Base-by-base conservation (phyloP, 1,139 yeast genomes). In the Scheffersomyces parashehatae region DNA sequence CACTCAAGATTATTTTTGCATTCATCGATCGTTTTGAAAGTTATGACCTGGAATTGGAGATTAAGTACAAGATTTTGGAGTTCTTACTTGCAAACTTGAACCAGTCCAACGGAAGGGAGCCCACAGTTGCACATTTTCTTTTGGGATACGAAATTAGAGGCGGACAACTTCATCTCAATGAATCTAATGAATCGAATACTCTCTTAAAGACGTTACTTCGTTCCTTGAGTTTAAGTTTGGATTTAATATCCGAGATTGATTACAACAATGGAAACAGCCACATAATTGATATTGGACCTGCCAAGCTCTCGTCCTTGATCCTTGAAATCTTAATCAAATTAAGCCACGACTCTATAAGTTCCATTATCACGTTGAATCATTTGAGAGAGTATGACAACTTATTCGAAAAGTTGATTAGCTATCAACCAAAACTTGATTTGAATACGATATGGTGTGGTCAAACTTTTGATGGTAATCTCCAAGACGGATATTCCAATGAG, bases 1-100 rank as follows among this genome's bases (percentile, higher is more conserved):
- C 83, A 0, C 63, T 68, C 4, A 77, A 90, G 48, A 86, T 93
- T 37, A 81, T 86, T 50, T 81, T 78, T 53, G 83, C 90, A 0
- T 82, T 90, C 48, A 82, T 88, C 38, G 79, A 80, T 40, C 96
- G 88, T 56, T 66, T 91, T 36, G 85, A 81, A 70, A 42, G 69
- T 66, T 38, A 66, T 13, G 55, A 59, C 16, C 46, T 62, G 11
- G 64, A 67, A 3, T 62, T 85, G 24, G 67, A 65, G 11, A 56
- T 82, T n/a, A 88, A 88, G 53, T 60, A 78, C 29, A 73, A 76
- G 20, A 65, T 89, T 7, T 64, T 91, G 42, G 70, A 79, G 34
- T 86, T 87, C 53, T 58, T 91, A 40, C 68, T 72, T 34, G 60
- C 65, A 3, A 82, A 81, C 50, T 65, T 89, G 39, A 62, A 69